These are phyloP conservation scores for Monosporascus sp. DNA, from an alignment of 2,329 filamentous ascomycete species.

Conservation along the genomic window DNA sequence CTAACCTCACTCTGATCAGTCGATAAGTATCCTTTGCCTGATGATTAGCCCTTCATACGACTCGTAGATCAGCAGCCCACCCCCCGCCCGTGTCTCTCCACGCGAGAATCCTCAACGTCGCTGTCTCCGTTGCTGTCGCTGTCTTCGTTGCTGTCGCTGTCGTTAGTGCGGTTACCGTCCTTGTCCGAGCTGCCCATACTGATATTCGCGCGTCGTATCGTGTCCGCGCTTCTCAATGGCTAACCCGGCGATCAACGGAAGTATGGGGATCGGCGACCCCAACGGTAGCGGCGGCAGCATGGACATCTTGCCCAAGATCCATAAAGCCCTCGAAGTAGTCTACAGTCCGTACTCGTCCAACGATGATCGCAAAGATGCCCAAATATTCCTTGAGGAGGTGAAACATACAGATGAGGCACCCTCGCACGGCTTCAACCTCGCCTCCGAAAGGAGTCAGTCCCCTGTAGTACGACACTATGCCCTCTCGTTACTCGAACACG, in stretches of 20 bases:
- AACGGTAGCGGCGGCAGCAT: conserved; percentile 32
- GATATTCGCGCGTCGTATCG: not conserved
- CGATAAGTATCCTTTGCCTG: not conserved
- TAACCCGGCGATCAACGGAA: conserved; percentile 21
- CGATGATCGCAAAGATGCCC: conserved; percentile 73
- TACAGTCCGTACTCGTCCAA: conserved; percentile 80
- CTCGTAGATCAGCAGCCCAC: not conserved
- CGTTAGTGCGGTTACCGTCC: not conserved
- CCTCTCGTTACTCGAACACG: conserved; percentile 83
- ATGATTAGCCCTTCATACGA: not conserved
- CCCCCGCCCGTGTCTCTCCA: not conserved
- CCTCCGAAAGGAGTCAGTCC: conserved; percentile 67
- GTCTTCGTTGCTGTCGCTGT: not conserved
- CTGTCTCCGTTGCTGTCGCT: not conserved
- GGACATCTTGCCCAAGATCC: conserved; percentile 60
- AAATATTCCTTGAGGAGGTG: conserved; percentile 77
- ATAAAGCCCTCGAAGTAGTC: conserved; percentile 80
- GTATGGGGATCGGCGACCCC: conserved; percentile 26
- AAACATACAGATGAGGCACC: conserved; percentile 77
- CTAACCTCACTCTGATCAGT: not conserved
- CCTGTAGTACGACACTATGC: conserved; percentile 89
- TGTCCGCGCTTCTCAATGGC: conserved; percentile 11
- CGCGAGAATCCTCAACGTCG: not conserved
- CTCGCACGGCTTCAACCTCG: conserved; percentile 77
- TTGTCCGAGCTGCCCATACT: not conserved